A percentile compares a stretch with the other conserved stretches of the same genome.
Conservation (phyloP, 2,329 filamentous ascomycete species). For the Cladophialophora immunda region DNA sequence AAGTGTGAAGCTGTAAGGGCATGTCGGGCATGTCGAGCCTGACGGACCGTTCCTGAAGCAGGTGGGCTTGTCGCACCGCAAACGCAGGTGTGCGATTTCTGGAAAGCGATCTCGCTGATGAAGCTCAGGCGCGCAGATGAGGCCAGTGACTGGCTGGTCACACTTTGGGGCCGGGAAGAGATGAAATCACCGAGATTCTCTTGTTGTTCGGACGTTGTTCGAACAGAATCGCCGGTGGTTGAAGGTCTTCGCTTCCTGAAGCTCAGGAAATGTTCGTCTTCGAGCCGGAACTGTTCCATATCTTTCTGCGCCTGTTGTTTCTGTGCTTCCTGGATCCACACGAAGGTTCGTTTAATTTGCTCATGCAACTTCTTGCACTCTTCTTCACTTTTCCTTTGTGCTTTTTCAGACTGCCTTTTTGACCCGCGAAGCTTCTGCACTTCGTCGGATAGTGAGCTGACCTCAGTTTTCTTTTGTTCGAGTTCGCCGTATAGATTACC, state of each 20-base stretch:
- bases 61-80: background rate
- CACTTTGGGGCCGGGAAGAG: slow-evolving; percentile 7
- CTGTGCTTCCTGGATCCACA: slow-evolving; percentile 17
- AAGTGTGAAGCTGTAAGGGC: background rate
- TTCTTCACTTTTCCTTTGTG: slow-evolving; percentile 1
- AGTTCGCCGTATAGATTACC: slow-evolving; percentile 7
- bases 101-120: background rate
- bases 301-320: slow-evolving; percentile 21
- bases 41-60: background rate
- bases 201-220: slow-evolving; percentile 2
- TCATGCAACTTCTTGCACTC: slow-evolving; percentile 3
- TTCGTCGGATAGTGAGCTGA: background rate
- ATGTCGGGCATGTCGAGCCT: background rate
- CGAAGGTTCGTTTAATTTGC: background rate
- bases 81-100: background rate
- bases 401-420: background rate
- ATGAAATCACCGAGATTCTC: slow-evolving; percentile 11
- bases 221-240: background rate
- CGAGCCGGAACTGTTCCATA: slow-evolving; percentile 19
- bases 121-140: slow-evolving; percentile 1
- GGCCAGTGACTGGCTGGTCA: slow-evolving; percentile 8
- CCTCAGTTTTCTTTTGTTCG: background rate
- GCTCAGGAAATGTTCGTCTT: slow-evolving; percentile 8
- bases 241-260: background rate
- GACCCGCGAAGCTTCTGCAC: slow-evolving; percentile 2